These are phyloP conservation scores for Ophiognomonia clavigignenti-juglandacearum DNA, from an alignment of 2,329 filamentous ascomycete genomes.

Conservation along the genomic window DNA sequence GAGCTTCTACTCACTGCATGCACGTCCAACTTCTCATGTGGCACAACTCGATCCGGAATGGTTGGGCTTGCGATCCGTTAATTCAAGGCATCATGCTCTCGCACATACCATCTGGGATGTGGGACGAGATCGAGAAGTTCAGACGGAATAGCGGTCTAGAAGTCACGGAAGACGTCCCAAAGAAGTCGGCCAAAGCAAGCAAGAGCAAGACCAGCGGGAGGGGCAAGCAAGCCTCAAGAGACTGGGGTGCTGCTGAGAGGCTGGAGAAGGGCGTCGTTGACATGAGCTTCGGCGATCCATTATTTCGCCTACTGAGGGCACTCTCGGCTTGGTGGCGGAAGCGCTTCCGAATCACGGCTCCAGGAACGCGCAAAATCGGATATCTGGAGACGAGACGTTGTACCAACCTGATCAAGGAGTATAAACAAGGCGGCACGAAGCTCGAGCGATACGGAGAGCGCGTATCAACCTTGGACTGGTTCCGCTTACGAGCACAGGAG, in stretches of 20 bases:
- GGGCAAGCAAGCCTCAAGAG: conserved; percentile 41
- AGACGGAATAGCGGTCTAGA: conserved; percentile 61
- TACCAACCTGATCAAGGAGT: conserved; percentile 68
- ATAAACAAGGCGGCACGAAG: conserved; percentile 58
- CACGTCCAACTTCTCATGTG: conserved; percentile 86
- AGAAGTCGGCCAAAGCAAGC: conserved; percentile 25
- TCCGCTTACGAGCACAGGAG: conserved; percentile 61
- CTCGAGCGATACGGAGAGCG: conserved; percentile 69
- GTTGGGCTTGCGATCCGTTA: conserved; percentile 74
- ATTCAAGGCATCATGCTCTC: conserved; percentile 72
- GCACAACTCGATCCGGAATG: conserved; percentile 82
- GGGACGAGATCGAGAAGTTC: conserved; percentile 71
- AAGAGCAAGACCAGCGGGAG: conserved; percentile 30
- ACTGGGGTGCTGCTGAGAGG: conserved; percentile 71
- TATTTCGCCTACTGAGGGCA: conserved; percentile 69
- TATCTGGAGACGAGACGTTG: conserved; percentile 76
- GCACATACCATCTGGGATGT: conserved; percentile 64
- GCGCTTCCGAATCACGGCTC: conserved; percentile 69
- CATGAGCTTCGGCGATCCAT: conserved; percentile 76
- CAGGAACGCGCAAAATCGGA: conserved; percentile 81
- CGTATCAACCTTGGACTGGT: conserved; percentile 60
- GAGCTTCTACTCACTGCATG: conserved; percentile 76
- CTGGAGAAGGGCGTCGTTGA: conserved; percentile 68
- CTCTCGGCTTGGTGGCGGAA: conserved; percentile 87
- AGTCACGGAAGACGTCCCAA: conserved; percentile 22